phyloP scores from a whole-genome alignment of 2,329 filamentous ascomycete genomes.

The Ophiostoma sp. region DNA sequence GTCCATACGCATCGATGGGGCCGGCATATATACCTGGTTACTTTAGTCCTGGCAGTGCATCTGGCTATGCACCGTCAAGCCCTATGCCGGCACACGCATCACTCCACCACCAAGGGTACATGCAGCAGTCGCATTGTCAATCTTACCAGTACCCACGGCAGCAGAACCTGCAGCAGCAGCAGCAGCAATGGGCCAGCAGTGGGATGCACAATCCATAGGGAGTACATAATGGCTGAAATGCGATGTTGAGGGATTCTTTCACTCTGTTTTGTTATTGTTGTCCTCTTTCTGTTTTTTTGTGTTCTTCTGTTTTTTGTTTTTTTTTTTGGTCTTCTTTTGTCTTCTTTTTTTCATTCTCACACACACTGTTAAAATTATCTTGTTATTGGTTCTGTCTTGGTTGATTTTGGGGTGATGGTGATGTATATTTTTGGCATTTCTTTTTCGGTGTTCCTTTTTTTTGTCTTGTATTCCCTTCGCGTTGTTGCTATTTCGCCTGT shows the following conservation, averaged over 20 bases:
- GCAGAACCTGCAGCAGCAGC: slow-evolving; percentile 3
- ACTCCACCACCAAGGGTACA: not conserved
- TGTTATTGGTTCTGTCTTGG: not conserved
- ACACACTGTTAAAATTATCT: not conserved
- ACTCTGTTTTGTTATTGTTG: not conserved
- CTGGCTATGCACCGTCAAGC: slow-evolving; percentile 7
- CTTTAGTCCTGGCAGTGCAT: not conserved
- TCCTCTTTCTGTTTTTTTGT: not conserved
- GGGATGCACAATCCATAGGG: slow-evolving; percentile 19
- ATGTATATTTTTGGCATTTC: slow-evolving; percentile 14
- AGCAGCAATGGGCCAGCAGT: slow-evolving; percentile 4
- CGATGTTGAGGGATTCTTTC: no score
- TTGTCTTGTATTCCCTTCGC: not conserved
- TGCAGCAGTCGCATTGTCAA: slow-evolving; percentile 2
- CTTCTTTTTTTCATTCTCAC: not conserved
- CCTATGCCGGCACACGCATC: slow-evolving; percentile 5
- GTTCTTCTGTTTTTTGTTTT: slow-evolving; percentile 1
- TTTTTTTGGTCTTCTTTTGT: not conserved
- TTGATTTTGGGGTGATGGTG: not conserved
- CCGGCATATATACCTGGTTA: slow-evolving; percentile 10
- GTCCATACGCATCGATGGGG: not conserved
- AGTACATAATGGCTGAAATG: slow-evolving; percentile 7
- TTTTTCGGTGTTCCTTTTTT: not conserved
- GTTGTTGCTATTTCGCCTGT: not conserved
- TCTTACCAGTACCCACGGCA: not conserved